Evolutionary conservation across 345 rosid genomes (phyloP), one percentile per base, ranked within the genome.

Genomic region (Lumnitzera racemosa): DNA sequence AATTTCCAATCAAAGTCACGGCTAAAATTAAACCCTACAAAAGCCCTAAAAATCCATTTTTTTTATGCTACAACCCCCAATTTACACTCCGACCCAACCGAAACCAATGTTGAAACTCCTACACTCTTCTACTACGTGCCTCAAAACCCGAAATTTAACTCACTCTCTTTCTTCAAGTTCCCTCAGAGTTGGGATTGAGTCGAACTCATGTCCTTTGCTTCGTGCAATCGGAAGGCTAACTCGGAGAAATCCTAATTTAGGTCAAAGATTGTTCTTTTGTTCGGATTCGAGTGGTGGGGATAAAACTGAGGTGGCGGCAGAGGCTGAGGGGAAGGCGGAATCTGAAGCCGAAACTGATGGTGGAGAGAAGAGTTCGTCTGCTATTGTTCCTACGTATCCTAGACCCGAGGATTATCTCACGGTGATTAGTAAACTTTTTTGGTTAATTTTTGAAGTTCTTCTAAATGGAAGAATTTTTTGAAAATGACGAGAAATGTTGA

Each of bases 351-450:
- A 67, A 13, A 61, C 81, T 10, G 88, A 78, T 11, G 76, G 57
- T 3, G 53, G 71, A 13, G 95, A 80, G n/a, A 86, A 85, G 67
- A 72, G 78, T 24, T 82, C 90, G 3, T 88, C 96, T 1, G 98
- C 98, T 31, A 88, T 95, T 46, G 90, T 95, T 46, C 68, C 96
- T 1, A 82, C 94, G 25, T 67, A 72, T 47, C 95, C 95, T 43
- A 78, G 88, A 29, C 97, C 86, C 0, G 97, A 95, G 67, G 99
- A 95, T 78, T 95, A 85, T 71, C 78, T 84, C 56, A 81, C 89
- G 89, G 99, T 95, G 58, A 36, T 4, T 36, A 36, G 10, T 36
- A 9, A 36, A 27, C 20, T 29, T 29, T 9, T 36, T 4, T 36
- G 2, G 43, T 36, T 36, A 36, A 24, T 86, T 63, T 27, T 14